Conservation (phyloP, 805 yeast genomes). For the Candida manassasensis region DNA sequence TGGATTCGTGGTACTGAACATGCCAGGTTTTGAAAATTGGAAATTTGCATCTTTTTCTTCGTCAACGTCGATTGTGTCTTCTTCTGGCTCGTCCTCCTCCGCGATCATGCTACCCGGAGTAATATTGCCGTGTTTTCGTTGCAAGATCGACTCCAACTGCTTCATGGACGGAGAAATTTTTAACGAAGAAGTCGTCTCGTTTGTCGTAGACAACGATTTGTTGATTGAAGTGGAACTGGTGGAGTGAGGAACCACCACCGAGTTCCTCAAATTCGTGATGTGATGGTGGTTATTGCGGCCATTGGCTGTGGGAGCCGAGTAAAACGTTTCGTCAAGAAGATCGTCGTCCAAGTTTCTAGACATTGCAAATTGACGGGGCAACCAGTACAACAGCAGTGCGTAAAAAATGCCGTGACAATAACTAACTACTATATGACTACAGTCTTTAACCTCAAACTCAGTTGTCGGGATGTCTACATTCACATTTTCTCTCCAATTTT, state of each 20-base stretch:
- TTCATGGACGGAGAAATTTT: conserved; percentile 37
- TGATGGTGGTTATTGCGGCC: conserved; percentile 17
- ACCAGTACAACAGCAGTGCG: no score
- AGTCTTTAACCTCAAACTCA: no score
- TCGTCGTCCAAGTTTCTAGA: conserved; percentile 25
- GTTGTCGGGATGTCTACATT: no score
- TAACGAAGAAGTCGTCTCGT: conserved; percentile 24
- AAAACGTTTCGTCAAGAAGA: conserved; percentile 29
- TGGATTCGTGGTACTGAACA: conserved; percentile 1
- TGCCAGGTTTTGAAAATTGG: not conserved
- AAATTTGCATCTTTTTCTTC: not conserved
- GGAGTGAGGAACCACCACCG: conserved; percentile 24
- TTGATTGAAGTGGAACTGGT: conserved; percentile 22
- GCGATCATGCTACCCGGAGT: conserved; percentile 2
- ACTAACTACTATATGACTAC: no score
- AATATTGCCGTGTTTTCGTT: conserved; percentile 12
- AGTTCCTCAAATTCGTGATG: conserved; percentile 20
- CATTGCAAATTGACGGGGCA: no score
- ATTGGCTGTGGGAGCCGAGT: conserved; percentile 20
- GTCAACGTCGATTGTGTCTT: not conserved
- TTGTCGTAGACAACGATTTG: conserved; percentile 10
- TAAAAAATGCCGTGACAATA: no score
- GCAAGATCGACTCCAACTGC: conserved; percentile 34
- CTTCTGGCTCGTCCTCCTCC: conserved; percentile 18
- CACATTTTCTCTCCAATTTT: no score